Base-by-base conservation (phyloP, 1,284 basidiomycete genomes). In the Trametes sp. region DNA sequence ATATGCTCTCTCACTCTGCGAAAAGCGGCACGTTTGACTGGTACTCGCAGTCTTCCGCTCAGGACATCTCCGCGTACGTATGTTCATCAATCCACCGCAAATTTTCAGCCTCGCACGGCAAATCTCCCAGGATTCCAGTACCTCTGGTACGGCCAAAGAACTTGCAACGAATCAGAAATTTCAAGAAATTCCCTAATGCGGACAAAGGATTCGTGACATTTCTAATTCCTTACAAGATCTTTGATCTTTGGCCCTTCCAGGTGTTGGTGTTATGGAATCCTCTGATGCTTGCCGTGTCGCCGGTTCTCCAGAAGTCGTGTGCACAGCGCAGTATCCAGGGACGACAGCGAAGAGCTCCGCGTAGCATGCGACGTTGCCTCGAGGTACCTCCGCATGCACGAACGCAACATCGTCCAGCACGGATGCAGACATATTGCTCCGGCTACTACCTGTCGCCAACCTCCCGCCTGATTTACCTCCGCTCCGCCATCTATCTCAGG, bases 391-490 rank as follows among this genome's bases (percentile, higher is more conserved):
- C 28, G 36, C 35, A 16, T 41, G 41, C 31, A 42, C 5, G 26
- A 44, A 29, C 33, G 36, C 36, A 31, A 33, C 26, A 8, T 28
- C 23, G 29, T 35, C 26, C 41, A 23, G 38, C 42, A 48, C 52
- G 45, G 59, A 54, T 54, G 59, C 44, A 54, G 51, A 59, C 31
- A 41, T 53, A 38, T 53, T 54, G 52, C 59, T 60, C 59, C 59
- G 59, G 52, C 51, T 61, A 63, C 59, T 61, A 63, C 52, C 51
- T 61, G 59, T 63, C n/a, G n/a, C n/a, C n/a, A n/a, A n/a, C n/a
- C 66, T 57, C 57, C 51, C 51, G 58, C 60, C 66, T 61, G 63
- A 68, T 65, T 61, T 59, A 54, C 52, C 29, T 57, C 51, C 36
- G 29, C 29, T 8, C 50, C 31, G 42, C 42, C 49, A 42, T 24